These are phyloP conservation scores for Fusarium phyllophilum DNA, from an alignment of 2,329 filamentous ascomycete species.

Conservation along the genomic window DNA sequence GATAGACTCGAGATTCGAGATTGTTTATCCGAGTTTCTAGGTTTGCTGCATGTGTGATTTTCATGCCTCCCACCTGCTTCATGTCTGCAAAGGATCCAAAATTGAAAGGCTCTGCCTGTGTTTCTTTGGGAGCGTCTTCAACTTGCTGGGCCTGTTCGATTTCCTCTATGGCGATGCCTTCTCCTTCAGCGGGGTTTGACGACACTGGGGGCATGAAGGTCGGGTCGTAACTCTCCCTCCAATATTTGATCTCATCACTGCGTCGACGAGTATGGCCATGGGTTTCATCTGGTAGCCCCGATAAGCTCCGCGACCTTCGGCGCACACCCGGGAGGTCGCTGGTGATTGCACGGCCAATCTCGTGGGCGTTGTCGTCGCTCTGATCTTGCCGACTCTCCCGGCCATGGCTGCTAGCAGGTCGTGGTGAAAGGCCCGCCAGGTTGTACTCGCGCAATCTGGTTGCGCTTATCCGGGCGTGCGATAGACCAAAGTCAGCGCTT, in stretches of 20 bases:
- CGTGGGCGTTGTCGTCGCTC: conserved; percentile 57
- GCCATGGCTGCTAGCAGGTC: conserved; percentile 69
- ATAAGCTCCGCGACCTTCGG: conserved; percentile 69
- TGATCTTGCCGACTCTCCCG: conserved; percentile 55
- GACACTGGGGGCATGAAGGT: conserved; percentile 63
- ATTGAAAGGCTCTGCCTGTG: conserved; percentile 63
- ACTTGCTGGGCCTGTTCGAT: conserved; percentile 48
- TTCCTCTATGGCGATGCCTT: conserved; percentile 45
- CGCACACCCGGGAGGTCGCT: conserved; percentile 61
- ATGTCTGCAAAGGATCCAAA: conserved; percentile 61
- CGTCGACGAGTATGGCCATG: conserved; percentile 58
- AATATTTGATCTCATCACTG: conserved; percentile 72
- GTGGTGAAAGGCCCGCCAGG: conserved; percentile 66
- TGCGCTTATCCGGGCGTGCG: conserved; percentile 47
- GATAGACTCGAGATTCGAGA: conserved; percentile 63
- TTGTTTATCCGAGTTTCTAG: conserved; percentile 63
- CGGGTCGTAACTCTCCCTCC: conserved; percentile 69
- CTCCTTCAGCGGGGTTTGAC: conserved; percentile 55
- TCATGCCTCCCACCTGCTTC: conserved; percentile 63
- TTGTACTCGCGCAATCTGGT: conserved; percentile 51
- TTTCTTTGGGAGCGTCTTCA: conserved; percentile 47
- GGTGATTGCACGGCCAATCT: conserved; percentile 71
- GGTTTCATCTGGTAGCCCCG: conserved; percentile 58
- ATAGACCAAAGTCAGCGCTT: conserved; percentile 55
- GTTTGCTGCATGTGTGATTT: conserved; percentile 65